Conservation (phyloP, 2,329 filamentous ascomycete species). For the Didymella arachidicola region DNA sequence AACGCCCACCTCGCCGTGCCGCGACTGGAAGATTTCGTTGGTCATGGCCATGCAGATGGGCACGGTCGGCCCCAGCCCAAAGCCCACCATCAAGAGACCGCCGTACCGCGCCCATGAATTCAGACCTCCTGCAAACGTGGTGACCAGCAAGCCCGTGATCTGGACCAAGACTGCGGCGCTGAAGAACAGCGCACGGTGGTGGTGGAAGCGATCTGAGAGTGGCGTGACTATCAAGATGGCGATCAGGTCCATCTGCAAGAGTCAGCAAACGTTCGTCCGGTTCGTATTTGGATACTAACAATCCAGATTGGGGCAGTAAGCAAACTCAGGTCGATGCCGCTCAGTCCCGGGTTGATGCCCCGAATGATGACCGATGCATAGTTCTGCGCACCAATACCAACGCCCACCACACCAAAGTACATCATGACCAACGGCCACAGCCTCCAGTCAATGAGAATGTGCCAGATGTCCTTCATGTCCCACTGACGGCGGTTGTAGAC, state of each 20-base stretch:
- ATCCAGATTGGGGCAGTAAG: constrained; percentile 94
- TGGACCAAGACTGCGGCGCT: constrained; percentile 77
- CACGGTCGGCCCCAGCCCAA: constrained; percentile 88
- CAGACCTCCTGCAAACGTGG: constrained; percentile 72
- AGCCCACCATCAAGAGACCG: constrained; percentile 87
- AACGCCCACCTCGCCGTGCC: constrained; percentile 90
- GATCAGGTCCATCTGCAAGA: constrained; percentile 77
- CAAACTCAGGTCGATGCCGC: constrained; percentile 77
- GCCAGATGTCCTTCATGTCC: constrained; percentile 72
- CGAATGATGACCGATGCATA: constrained; percentile 89
- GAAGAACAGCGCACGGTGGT: constrained; percentile 81
- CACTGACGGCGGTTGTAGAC: constrained; percentile 81
- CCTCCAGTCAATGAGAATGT: constrained; percentile 83
- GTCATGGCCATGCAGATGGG: constrained; percentile 96
- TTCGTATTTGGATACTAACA: constrained; percentile 58
- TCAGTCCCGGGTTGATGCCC: constrained; percentile 76
- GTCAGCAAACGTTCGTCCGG: constrained; percentile 15
- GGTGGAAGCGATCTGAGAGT: constrained; percentile 85
- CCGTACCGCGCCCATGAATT: constrained; percentile 86
- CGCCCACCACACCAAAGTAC: constrained; percentile 95
- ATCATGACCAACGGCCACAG: constrained; percentile 86
- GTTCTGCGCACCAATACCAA: constrained; percentile 87
- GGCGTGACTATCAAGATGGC: constrained; percentile 87
- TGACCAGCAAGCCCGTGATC: constrained; percentile 80
- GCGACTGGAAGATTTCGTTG: constrained; percentile 85